Evolutionary conservation across 129 eudicot species (phyloP), one percentile per base, ranked within the genome.

Genomic region (Dittrichia graveolens): DNA sequence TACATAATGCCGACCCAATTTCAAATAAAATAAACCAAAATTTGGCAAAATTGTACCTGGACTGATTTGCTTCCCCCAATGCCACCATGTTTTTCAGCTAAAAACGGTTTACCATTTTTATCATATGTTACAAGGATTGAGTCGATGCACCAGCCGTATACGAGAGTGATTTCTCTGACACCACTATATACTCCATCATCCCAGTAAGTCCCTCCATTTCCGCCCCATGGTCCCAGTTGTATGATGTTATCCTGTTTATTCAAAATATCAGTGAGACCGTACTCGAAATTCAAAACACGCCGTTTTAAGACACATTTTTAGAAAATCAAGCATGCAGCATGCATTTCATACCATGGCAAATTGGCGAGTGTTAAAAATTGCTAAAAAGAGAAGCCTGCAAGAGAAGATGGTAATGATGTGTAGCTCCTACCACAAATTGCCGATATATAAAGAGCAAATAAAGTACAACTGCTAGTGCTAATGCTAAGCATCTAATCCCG

Each of bases 161-260:
- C 81, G 8, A 91, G 78, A 7, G 67, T 73, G 68, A 91, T 85
- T 69, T 88, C 97, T 78, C 90, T 72, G 3, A 91, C 78, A 9
- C 95, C 95, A 46, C 38, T 56, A 69, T 73, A 81, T 52, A 70
- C 60, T 11, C 88, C 87, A 53, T 83, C 91, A 58, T 87, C 89
- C 94, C 94, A 88, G 16, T 75, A 9, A 34, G 34, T n/a, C 48
- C 95, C 92, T 7, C 95, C 92, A 7, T 65, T 63, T 44, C 97
- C 95, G 55, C 97, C 97, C 86, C 89, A 88, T 48, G 92, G 84
- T 45, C 89, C 91, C 7, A 78, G 80, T 0, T 53, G 77, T 52
- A 73, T 77, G 14, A 66, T 73, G 34, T 60, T 71, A 67, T 76
- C 61, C 75, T 76, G 69, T 16, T 13, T 46, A 35, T 5, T 67